These are phyloP conservation scores for Aspergillus quadrilineatus DNA, from an alignment of 2,329 filamentous ascomycete species.

Conservation along the genomic window DNA sequence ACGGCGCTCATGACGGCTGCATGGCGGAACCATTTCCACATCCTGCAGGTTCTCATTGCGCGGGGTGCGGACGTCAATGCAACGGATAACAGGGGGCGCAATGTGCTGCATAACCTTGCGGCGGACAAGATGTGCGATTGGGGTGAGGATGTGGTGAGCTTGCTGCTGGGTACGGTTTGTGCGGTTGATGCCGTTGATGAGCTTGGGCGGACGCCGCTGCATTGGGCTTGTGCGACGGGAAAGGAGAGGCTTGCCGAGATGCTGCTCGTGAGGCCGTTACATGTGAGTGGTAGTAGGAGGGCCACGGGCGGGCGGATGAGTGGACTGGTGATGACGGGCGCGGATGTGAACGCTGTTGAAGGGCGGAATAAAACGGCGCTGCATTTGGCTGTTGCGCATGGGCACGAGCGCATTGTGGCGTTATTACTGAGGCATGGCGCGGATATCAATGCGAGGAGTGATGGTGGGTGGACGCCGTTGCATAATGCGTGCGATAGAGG, in stretches of 20 bases:
- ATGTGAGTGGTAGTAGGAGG: neutral
- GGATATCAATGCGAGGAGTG: slow-evolving; percentile 48
- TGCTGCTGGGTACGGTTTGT: slow-evolving; percentile 40
- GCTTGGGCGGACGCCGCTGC: slow-evolving; percentile 53
- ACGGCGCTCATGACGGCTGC: slow-evolving; percentile 47
- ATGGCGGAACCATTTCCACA: slow-evolving; percentile 42
- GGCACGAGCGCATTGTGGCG: slow-evolving; percentile 36
- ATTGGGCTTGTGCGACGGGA: slow-evolving; percentile 60
- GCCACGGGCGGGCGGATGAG: slow-evolving; percentile 17
- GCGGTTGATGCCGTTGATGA: slow-evolving; percentile 47
- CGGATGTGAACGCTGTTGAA: slow-evolving; percentile 46
- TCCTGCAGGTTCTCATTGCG: slow-evolving; percentile 39
- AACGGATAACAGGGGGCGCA: slow-evolving; percentile 30
- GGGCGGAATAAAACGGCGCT: slow-evolving; percentile 47
- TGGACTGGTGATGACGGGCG: slow-evolving; percentile 29
- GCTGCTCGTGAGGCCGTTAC: slow-evolving; percentile 41
- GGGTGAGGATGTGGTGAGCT: slow-evolving; percentile 46
- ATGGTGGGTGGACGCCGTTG: slow-evolving; percentile 54
- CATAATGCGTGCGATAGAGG: slow-evolving; percentile 56
- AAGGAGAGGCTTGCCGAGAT: slow-evolving; percentile 51
- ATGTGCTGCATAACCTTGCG: slow-evolving; percentile 45
- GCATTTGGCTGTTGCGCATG: slow-evolving; percentile 51
- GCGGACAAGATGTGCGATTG: slow-evolving; percentile 46
- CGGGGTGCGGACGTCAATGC: slow-evolving; percentile 39
- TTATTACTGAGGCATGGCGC: slow-evolving; percentile 48